Evolutionary conservation across 371 early-diverging fungal genomes (phyloP).

Genomic region (Syncephalastrum contaminatum): DNA sequence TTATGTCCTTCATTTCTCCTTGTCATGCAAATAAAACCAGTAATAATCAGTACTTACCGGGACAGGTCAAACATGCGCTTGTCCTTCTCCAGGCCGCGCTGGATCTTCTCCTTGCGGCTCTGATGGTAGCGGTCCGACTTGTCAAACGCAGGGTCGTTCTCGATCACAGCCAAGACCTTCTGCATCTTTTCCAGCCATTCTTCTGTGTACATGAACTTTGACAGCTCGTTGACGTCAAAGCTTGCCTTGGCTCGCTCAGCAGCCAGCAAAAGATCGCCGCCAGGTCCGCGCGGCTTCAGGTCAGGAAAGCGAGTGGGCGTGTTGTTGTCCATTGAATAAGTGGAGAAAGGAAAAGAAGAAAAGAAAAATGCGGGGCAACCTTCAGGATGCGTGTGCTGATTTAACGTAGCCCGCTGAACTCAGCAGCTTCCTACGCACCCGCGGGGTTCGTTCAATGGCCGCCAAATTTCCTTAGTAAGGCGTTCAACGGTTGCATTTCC

Average conservation of each 20-base stretch:
- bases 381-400: background rate
- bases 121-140: slow-evolving; percentile 55
- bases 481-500: too few species aligned
- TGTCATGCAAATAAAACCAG: too few species aligned
- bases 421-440: too few species aligned
- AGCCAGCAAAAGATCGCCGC: slow-evolving; percentile 58
- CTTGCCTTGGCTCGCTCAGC: slow-evolving; percentile 57
- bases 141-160: slow-evolving; percentile 61
- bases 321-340: slow-evolving; percentile 22
- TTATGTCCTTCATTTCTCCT: background rate
- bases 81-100: slow-evolving; percentile 51
- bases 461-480: too few species aligned
- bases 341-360: slow-evolving; percentile 3
- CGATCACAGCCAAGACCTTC: slow-evolving; percentile 49
- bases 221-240: slow-evolving; percentile 52
- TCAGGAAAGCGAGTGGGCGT: slow-evolving; percentile 50
- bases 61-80: slow-evolving; percentile 52
- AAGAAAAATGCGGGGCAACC: background rate
- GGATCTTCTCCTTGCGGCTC: slow-evolving; percentile 52
- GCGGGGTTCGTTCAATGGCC: too few species aligned
- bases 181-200: slow-evolving; percentile 51
- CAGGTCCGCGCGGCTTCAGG: slow-evolving; percentile 52
- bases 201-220: slow-evolving; percentile 55
- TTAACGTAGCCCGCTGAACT: too few species aligned
- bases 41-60: slow-evolving; percentile 21